Evolutionary conservation across 345 rosid species (phyloP), one percentile per base, ranked within the genome.

Genomic region (Populus tremula): DNA sequence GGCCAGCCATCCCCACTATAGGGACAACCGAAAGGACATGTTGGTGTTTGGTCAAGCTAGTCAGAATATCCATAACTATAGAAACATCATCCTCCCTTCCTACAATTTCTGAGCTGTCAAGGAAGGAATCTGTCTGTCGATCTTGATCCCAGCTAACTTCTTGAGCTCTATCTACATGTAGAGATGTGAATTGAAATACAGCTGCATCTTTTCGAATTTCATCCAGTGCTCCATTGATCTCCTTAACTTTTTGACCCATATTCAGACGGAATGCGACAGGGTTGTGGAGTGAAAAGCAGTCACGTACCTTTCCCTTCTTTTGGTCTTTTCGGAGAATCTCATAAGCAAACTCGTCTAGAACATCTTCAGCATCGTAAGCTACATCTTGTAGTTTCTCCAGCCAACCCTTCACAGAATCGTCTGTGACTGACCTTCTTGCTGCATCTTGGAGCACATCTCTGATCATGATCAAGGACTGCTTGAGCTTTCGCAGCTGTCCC

Each of bases 1-100:
- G 41, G 4, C 86, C 83, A 0, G 71, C 74, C 81, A 83, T 83
- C 3, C 86, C 83, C 23, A 80, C 74, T 0, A 83, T 54, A 1
- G 81, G 17, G 14, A 67, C 43, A 13, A 66, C 62, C 1, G 63
- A n/a, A 9, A 82, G 66, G 1, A 31, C 64, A 0, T 17, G 59
- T 65, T 66, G 71, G 0, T 27, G 27, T 27, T 2, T 0, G 45
- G 20, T 56, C 20, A 12, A n/a, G 14, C 41, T 66, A 82, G 35
- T 27, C 25, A 68, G 12, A 33, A 36, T 12, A 3, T 73, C n/a
- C 41, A 61, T 70, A 3, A 76, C 54, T 33, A 3, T 10, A 16
- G 69, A 70, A 10, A 76, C 79, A 20, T 80, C 83, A 27, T 3
- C 43, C 2, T 66, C 47, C 38, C 79, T 80, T 14, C 83, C 79